Base-by-base conservation (phyloP, 2,329 filamentous ascomycete genomes). In the Hyphodiscus sp. region DNA sequence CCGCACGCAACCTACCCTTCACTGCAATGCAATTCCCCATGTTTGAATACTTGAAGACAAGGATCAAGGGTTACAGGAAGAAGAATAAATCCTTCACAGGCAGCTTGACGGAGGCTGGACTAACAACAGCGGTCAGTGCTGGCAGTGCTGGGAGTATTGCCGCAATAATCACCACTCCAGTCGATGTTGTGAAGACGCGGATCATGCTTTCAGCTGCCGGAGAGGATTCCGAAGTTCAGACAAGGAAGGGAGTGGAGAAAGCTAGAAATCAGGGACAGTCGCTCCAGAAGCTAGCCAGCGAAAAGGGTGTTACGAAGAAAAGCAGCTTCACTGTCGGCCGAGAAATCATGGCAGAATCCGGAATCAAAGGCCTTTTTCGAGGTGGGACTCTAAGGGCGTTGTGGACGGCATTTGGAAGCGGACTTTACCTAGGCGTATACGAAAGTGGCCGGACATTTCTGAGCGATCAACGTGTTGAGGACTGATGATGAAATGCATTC, bases 1-100 rank as follows among this genome's bases (percentile, higher is more conserved):
- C 89, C 5, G 86, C 88, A 1, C 77, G 91, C 1, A 96, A 96
- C 67, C 69, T 96, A 2, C 91, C 91, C 0, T 94, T 92, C 61
- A 96, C 90, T 2, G 90, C 88, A 0, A 75, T 95, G 61, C 89
- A 96, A 64, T 96, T 96, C 61, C 91, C 91, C 4, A 76, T 94
- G 61, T 95, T 94, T 64, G 91, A 96, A 72, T 74, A 81, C 46
- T 64, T 90, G 50, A 84, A 87, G 53, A 69, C 71, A 41, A 67
- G 65, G 4, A 76, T 90, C 11, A 72, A 72, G 55, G 64, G 68
- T 18, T 73, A 73, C 41, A 65, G 79, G 41, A 68, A 74, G 47
- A 60, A 62, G 4, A 67, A 65, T 42, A 58, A 55, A 23, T 61
- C 50, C 19, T 60, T 45, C 38, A 60, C 51, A 20, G 56, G 59